Conservation (phyloP, 441 rosid genomes). For the Pelargonium citronellum region DNA sequence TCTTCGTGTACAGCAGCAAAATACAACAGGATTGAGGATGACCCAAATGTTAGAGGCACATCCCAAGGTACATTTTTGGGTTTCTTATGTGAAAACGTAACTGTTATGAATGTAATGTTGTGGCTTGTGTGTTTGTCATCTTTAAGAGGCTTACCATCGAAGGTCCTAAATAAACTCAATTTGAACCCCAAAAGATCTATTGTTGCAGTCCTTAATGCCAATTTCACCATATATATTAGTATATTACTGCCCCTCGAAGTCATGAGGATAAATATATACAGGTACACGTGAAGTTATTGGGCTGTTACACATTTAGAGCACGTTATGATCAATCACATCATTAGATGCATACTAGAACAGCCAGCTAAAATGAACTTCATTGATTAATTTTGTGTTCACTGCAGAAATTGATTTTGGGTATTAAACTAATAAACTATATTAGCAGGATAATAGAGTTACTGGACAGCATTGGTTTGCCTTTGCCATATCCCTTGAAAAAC, state of each 20-base stretch:
- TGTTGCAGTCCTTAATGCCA: background rate
- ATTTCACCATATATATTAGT: background rate
- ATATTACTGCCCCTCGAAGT: background rate
- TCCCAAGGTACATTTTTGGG: background rate
- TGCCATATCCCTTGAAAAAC: background rate
- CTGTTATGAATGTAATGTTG: background rate
- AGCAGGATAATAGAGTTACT: background rate
- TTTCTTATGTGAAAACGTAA: background rate
- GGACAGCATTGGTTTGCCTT: background rate
- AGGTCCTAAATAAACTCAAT: background rate
- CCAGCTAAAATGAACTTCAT: background rate
- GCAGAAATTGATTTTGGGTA: background rate
- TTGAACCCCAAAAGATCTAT: background rate
- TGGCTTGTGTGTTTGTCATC: background rate
- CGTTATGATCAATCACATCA: background rate
- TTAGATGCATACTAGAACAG: background rate
- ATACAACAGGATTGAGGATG: conserved; percentile 82
- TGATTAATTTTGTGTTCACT: background rate
- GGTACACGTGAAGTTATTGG: background rate
- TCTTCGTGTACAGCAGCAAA: conserved; percentile 98
- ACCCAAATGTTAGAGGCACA: conserved; percentile 93
- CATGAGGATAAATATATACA: background rate
- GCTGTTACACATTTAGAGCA: background rate
- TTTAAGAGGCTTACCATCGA: background rate
- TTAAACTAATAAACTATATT: background rate